These are phyloP conservation scores for Hanseniaspora mollemarum DNA, from an alignment of 805 yeast genomes.

Conservation along the genomic window DNA sequence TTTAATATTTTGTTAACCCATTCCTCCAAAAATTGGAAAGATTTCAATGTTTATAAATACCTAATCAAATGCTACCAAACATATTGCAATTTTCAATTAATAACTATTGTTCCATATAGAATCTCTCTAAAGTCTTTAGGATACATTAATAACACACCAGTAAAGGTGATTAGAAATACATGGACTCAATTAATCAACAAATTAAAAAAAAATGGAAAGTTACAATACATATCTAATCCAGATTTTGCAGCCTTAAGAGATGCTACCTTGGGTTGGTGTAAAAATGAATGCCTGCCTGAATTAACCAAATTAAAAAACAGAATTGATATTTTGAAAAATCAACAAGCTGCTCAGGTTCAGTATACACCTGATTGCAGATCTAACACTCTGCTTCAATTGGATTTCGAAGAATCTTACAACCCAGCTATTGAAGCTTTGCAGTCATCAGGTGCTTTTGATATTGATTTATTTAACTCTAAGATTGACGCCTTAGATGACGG, in stretches of 20 bases:
- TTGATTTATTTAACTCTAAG: slow-evolving; percentile 10
- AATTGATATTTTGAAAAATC: slow-evolving; percentile 16
- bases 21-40: slow-evolving; percentile 51
- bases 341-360: slow-evolving; percentile 10
- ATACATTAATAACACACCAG: slow-evolving; percentile 40
- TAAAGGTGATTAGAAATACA: slow-evolving; percentile 42
- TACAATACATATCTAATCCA: slow-evolving; percentile 60
- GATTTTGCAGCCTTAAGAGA: slow-evolving; percentile 78
- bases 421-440: slow-evolving; percentile 33
- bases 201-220: slow-evolving; percentile 43
- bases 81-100: slow-evolving; percentile 50
- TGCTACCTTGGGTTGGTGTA: slow-evolving; percentile 44
- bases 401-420: slow-evolving; percentile 24
- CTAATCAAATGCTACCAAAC: slow-evolving; percentile 29
- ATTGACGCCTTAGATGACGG: slow-evolving; percentile 17
- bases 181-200: slow-evolving; percentile 46
- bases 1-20: slow-evolving; percentile 64
- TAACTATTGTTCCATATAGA: slow-evolving; percentile 64
- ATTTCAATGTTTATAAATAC: slow-evolving; percentile 24
- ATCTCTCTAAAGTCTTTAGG: slow-evolving; percentile 64
- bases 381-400: slow-evolving; percentile 18
- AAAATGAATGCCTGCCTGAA: slow-evolving; percentile 18
- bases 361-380: slow-evolving; percentile 18
- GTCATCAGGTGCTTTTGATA: slow-evolving; percentile 32
- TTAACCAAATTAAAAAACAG: slow-evolving; percentile 8